Percentiles rank a stretch among this genome's conserved stretches.
Conservation (phyloP, 331 rosid species). For the Rosa hybrid region DNA sequence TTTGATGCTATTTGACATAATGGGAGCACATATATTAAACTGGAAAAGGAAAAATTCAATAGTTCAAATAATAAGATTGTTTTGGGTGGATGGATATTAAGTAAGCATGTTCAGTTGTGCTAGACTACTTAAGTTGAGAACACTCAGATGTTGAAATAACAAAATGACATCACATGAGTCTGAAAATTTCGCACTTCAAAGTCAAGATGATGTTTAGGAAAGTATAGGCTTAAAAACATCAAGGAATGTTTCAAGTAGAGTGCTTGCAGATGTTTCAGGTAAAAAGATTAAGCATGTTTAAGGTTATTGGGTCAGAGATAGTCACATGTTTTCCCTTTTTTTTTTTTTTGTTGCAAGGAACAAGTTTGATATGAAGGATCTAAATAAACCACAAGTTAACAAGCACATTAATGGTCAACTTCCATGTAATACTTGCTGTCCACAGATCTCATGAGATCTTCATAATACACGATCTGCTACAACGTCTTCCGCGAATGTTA, state of each 20-base stretch:
- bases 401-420: background rate
- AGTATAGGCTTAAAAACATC: background rate
- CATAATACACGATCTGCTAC: conserved; percentile 94
- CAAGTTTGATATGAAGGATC: background rate
- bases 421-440: conserved; percentile 64
- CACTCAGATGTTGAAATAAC: background rate
- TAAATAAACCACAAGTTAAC: background rate
- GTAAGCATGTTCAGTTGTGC: background rate
- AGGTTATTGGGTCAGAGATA: too few species aligned
- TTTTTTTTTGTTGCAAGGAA: too few species aligned
- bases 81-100: background rate
- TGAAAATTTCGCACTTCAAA: background rate
- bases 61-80: background rate
- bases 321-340: too few species aligned
- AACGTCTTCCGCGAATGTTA: conserved; percentile 92
- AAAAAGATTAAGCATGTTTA: background rate
- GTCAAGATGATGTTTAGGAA: background rate
- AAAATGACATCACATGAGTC: background rate
- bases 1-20: background rate
- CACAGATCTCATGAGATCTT: conserved; percentile 93
- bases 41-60: background rate
- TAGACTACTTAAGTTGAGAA: conserved; percentile 6
- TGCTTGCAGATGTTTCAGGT: conserved; percentile 5
- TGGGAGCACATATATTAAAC: background rate
- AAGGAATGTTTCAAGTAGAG: background rate